These are phyloP conservation scores for Trichoderma sp. DNA, from an alignment of 2,329 filamentous ascomycete genomes.

Conservation along the genomic window DNA sequence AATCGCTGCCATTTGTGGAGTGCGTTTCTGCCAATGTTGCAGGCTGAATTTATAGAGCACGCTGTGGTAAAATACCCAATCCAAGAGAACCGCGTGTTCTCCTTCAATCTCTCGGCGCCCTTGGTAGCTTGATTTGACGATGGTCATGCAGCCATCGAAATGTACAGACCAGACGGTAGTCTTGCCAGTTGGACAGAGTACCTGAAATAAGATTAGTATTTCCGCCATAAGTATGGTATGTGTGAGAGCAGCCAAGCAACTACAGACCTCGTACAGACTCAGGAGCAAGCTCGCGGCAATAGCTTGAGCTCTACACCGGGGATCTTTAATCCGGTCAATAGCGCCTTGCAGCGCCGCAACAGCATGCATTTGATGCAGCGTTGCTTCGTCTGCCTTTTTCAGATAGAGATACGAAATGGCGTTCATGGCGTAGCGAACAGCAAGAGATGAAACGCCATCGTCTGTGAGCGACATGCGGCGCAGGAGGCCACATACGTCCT, in stretches of 20 bases:
- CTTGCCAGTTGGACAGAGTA: slow-evolving; percentile 20
- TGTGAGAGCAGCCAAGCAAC: too few relatives aligned
- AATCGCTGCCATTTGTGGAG: slow-evolving; percentile 15
- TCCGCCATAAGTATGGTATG: neutral
- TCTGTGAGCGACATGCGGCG: slow-evolving; percentile 24
- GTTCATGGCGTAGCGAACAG: slow-evolving; percentile 27
- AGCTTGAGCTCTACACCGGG: slow-evolving; percentile 20
- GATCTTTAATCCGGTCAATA: slow-evolving; percentile 12
- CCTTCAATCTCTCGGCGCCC: slow-evolving; percentile 2
- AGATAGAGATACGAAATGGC: slow-evolving; percentile 26
- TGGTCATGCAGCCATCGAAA: slow-evolving; percentile 25
- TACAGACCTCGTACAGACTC: slow-evolving; percentile 26
- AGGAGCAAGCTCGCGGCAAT: slow-evolving; percentile 28
- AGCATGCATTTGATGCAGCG: slow-evolving; percentile 22
- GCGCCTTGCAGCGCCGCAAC: slow-evolving; percentile 15
- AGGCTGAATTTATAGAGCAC: slow-evolving; percentile 28
- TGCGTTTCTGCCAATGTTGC: slow-evolving; percentile 26
- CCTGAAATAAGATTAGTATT: neutral
- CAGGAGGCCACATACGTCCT: slow-evolving; percentile 25
- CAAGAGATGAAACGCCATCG: slow-evolving; percentile 24
- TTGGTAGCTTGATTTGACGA: slow-evolving; percentile 24
- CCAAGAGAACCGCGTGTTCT: slow-evolving; percentile 16
- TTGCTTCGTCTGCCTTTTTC: slow-evolving; percentile 7
- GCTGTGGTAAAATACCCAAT: slow-evolving; percentile 29
- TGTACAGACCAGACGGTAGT: slow-evolving; percentile 24